Evolutionary conservation across 2,329 filamentous ascomycete species (phyloP), one percentile per base, ranked within the genome.

Genomic region (Alternaria angustiovoidea): DNA sequence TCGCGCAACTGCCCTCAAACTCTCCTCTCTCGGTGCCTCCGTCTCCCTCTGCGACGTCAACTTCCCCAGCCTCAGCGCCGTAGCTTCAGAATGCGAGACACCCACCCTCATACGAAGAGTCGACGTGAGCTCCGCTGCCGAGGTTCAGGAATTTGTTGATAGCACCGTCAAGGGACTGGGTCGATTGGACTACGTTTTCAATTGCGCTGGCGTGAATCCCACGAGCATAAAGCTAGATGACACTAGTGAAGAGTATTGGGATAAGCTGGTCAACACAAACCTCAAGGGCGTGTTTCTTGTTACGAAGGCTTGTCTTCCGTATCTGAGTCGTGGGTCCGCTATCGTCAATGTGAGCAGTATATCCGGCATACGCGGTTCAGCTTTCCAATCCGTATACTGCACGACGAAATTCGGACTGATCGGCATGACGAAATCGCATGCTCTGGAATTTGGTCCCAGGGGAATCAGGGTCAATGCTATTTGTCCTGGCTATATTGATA

Each of bases 131-230:
- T 75, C 81, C 30, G 74, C 78, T 18, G 62, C 62, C 1, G 75
- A 82, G 48, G 83, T 87, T 3, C 74, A 79, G 11, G 58, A 68
- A 1, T 81, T 79, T 24, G 69, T 88, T 6, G 71, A 75, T 16
- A 59, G 64, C 7, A 79, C 77, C 0, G 51, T 81, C 2, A 47
- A 69, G 7, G 70, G 73, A 16, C 77, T 80, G 39, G 76, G 77
- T 22, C 57, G 59, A 2, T 68, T 84, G 3, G 68, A 81, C 57
- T 75, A 80, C 38, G 79, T 82, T 1, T 82, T 80, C 62, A 83
- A 83, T 69, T 76, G 80, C 65, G 82, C 81, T 0, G 82, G 82
- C 34, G 73, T 84, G n/a, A 85, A 85, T 62, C 82, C 83, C 2
- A 83, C 80, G 0, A 69, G 71, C 1, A 73, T 80, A 24, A 69